These are phyloP conservation scores for Ganoderma sinense DNA, from an alignment of 1,284 basidiomycete genomes.

Conservation along the genomic window DNA sequence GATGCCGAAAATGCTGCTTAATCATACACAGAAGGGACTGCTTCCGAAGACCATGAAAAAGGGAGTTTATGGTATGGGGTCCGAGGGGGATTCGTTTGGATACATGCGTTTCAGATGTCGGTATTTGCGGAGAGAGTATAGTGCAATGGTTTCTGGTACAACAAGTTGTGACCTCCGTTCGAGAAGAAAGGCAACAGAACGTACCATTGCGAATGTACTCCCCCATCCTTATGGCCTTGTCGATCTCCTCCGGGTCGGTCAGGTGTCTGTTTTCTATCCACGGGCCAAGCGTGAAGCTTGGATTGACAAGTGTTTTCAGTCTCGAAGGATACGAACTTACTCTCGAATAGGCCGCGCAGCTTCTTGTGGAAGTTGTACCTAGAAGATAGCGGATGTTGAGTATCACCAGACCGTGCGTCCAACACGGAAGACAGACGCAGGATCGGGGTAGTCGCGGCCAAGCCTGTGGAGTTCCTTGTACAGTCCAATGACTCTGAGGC, in stretches of 20 bases:
- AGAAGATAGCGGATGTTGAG: constrained; percentile 20
- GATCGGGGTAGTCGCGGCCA: constrained; percentile 81
- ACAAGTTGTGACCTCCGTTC: neutral
- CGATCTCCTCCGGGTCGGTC: constrained; percentile 76
- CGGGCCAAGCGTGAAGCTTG: neutral
- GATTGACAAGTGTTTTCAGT: neutral
- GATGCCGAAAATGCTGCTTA: constrained; percentile 11
- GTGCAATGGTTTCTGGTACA: constrained; percentile 79
- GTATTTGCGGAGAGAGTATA: constrained; percentile 89
- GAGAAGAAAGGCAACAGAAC: constrained; percentile 34
- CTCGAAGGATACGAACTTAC: constrained; percentile 47
- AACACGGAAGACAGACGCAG: constrained; percentile 57
- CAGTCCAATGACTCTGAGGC: constrained; percentile 68
- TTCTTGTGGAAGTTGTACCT: constrained; percentile 82
- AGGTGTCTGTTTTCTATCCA: constrained; percentile 74
- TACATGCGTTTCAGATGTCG: constrained; percentile 84
- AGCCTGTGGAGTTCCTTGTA: constrained; percentile 84
- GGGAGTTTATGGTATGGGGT: constrained; percentile 13
- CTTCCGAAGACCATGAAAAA: neutral
- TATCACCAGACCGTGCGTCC: neutral
- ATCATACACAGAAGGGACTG: constrained; percentile 9
- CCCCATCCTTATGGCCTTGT: constrained; percentile 79
- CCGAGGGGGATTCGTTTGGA: constrained; percentile 40
- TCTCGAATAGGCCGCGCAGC: constrained; percentile 75
- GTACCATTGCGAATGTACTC: constrained; percentile 91